These are phyloP conservation scores for Eucalyptus shirleyi DNA, from an alignment of 345 rosid species.

Conservation along the genomic window DNA sequence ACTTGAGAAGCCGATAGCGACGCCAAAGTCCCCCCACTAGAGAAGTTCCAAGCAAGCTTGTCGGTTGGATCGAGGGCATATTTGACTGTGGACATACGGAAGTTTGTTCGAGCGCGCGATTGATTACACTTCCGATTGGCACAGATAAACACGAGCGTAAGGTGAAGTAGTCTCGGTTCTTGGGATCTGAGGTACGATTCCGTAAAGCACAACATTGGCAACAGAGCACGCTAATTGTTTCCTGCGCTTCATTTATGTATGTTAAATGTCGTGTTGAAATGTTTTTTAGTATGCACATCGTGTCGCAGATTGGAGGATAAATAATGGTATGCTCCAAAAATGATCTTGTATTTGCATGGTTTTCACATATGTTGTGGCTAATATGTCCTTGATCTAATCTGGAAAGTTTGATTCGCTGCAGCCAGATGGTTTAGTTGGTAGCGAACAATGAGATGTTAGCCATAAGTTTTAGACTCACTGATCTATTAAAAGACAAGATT, in stretches of 20 bases:
- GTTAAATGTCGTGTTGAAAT: background rate
- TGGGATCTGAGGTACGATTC: no score
- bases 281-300: background rate
- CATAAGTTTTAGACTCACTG: no score
- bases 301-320: background rate
- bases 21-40: background rate
- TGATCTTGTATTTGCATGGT: background rate
- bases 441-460: no score
- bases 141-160: background rate
- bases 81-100: background rate
- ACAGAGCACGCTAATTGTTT: background rate
- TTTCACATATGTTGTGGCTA: background rate
- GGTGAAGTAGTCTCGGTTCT: no score
- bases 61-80: background rate
- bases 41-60: background rate
- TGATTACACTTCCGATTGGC: background rate
- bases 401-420: background rate
- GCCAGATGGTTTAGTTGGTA: no score
- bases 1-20: background rate
- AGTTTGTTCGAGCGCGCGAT: background rate
- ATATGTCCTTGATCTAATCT: background rate
- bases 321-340: background rate
- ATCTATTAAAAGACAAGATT: background rate
- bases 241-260: background rate
- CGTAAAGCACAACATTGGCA: no score